Evolutionary conservation across 441 rosid species (phyloP).

Genomic region (Adansonia rubrostipa): DNA sequence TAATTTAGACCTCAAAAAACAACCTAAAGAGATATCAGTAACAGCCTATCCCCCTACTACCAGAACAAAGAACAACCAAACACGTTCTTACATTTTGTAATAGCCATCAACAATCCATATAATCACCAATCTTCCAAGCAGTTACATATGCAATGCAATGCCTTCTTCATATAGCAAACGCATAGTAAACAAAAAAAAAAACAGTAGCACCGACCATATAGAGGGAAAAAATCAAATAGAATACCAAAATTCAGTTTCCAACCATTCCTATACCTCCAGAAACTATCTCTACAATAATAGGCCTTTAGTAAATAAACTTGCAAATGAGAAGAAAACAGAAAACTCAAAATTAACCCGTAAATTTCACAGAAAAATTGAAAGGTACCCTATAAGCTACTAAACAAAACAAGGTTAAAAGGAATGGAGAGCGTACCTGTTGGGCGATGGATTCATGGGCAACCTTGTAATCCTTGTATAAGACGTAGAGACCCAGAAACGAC

Average conservation of each 20-base stretch:
- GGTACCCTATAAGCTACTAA: background rate
- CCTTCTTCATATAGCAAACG: background rate
- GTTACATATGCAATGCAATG: background rate
- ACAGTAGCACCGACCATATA: background rate
- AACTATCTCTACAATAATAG: background rate
- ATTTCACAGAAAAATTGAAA: background rate
- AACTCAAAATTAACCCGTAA: background rate
- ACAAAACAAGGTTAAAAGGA: background rate
- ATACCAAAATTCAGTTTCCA: slow-evolving; percentile 1
- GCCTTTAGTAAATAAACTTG: background rate
- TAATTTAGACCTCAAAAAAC: background rate
- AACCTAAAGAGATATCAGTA: background rate
- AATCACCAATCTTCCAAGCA: slow-evolving; percentile 15
- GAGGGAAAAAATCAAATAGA: background rate
- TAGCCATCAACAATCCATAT: background rate
- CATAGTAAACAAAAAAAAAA: background rate
- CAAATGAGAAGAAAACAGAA: background rate
- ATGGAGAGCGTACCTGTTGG: slow-evolving; percentile 59
- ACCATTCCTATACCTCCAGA: background rate
- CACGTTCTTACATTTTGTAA: background rate
- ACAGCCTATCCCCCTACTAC: background rate
- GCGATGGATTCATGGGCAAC: slow-evolving; percentile 74
- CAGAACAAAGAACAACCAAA: background rate
- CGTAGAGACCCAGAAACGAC: slow-evolving; percentile 68
- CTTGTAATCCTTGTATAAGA: slow-evolving; percentile 84